These are phyloP conservation scores for Leccinellum rugosiceps DNA, from an alignment of 768 basidiomycete genomes.

Conservation along the genomic window DNA sequence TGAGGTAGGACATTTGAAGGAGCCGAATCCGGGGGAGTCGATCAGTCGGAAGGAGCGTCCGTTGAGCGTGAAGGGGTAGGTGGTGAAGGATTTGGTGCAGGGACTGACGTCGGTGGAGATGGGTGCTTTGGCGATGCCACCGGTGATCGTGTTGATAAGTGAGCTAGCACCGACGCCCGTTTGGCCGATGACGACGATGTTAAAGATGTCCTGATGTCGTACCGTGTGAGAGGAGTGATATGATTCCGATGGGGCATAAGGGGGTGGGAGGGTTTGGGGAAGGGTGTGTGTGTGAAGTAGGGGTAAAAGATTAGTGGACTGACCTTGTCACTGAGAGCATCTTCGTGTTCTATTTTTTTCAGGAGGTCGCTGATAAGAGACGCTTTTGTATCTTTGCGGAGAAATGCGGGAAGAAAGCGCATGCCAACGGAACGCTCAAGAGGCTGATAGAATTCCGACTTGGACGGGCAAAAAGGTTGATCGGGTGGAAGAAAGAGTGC, in stretches of 20 bases:
- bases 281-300: neutral
- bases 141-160: conserved; percentile 37
- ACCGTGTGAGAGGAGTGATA: neutral
- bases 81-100: conserved; percentile 24
- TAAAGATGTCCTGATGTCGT: conserved; percentile 24
- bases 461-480: conserved; percentile 3
- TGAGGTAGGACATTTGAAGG: conserved; percentile 26
- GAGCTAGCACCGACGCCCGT: conserved; percentile 38
- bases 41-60: conserved; percentile 29
- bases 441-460: neutral
- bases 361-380: conserved; percentile 23
- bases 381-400: conserved; percentile 26
- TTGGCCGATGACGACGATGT: conserved; percentile 30
- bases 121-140: conserved; percentile 12
- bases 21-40: conserved; percentile 28
- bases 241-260: neutral
- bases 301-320: neutral
- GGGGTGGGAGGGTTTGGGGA: neutral
- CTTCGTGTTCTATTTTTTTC: conserved; percentile 21
- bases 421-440: conserved; percentile 11
- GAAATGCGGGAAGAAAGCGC: conserved; percentile 26
- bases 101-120: conserved; percentile 30
- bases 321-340: conserved; percentile 23
- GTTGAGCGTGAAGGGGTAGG: conserved; percentile 25
- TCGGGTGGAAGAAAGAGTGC: conserved; percentile 13